Base-by-base conservation (phyloP, 768 basidiomycete genomes). In the Termitomyces sp. region DNA sequence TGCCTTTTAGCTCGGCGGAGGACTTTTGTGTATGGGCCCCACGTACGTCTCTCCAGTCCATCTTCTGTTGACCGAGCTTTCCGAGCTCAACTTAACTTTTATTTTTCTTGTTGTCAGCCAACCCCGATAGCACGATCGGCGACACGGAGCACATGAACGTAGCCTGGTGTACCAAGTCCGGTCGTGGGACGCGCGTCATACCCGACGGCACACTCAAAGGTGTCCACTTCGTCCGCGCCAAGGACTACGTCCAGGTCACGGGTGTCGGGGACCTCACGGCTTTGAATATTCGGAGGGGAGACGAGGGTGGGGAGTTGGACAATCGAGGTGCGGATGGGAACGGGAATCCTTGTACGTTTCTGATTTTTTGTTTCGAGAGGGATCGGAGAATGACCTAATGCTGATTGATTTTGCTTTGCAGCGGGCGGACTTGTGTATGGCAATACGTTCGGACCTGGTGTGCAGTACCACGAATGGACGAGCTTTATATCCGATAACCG, bases 391-490 rank as follows among this genome's bases (percentile, higher is more conserved):
- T 19, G 19, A 21, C 3, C 2, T 34, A 34, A 2, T 4, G 12
- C 19, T 52, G 17, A 27, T 4, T 7, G 3, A 32, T 4, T 27
- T n/a, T 12, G 11, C 1, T 4, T 23, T 19, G 9, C 38, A 80
- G 86, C 89, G 29, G 90, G 90, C 62, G 89, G 84, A 37, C 72
- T 92, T 11, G 63, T 90, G 31, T 92, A 83, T 69, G 84, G 87
- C 1, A 85, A 81, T 63, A 74, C 73, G 9, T 89, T 86, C 65
- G 79, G 82, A 19, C 60, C 62, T 8, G 66, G 57, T 19, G 66
- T 66, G 38, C 74, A 92, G 68, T 80, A 88, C 67, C 86, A 89
- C 63, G 87, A 92, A 67, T 95, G 93, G 92, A 92, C 89, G 44
- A 83, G 80, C 70, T 93, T 92, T 75, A 85, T 92, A 63, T 90